These are phyloP conservation scores for Hyaloscypha hepaticicola DNA, from an alignment of 495 filamentous ascomycete genomes.

Conservation along the genomic window DNA sequence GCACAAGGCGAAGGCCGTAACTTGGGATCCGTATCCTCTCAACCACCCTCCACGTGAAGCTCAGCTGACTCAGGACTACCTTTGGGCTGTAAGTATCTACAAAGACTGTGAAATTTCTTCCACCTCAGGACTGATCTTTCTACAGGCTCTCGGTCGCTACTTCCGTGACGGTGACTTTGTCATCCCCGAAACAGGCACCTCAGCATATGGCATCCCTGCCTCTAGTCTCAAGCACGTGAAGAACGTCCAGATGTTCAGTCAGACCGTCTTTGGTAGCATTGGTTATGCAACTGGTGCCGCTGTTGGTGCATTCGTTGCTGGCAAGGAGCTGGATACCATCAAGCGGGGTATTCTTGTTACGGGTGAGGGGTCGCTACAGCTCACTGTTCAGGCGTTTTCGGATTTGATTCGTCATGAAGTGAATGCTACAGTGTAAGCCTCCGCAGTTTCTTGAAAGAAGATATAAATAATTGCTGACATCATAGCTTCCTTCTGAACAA, in stretches of 20 bases:
- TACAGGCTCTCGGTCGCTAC: conserved; percentile 34
- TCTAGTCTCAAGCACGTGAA: conserved; percentile 30
- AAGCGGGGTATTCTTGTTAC: conserved; percentile 41
- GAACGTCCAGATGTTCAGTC: conserved; percentile 35
- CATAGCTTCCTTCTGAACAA: conserved; percentile 49
- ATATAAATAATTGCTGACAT: background rate
- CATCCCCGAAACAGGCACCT: conserved; percentile 47
- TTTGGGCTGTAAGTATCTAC: conserved; percentile 34
- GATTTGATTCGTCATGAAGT: conserved; percentile 37
- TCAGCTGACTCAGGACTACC: conserved; percentile 37
- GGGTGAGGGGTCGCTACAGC: conserved; percentile 43
- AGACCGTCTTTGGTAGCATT: conserved; percentile 43
- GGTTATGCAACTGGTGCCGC: conserved; percentile 41
- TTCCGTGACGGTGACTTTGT: conserved; percentile 48
- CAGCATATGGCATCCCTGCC: conserved; percentile 35
- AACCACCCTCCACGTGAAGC: conserved; percentile 6
- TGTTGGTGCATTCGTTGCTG: conserved; percentile 38
- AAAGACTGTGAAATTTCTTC: background rate
- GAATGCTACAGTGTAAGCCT: conserved; percentile 36
- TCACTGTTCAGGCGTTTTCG: conserved; percentile 42
- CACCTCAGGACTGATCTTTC: background rate
- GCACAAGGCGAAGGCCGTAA: conserved; percentile 12
- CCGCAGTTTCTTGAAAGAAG: background rate
- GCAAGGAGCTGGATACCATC: conserved; percentile 30
- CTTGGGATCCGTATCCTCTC: conserved; percentile 31